Evolutionary conservation across 73 alveolate genomes (phyloP).

Genomic region (Breviolum minutum): DNA sequence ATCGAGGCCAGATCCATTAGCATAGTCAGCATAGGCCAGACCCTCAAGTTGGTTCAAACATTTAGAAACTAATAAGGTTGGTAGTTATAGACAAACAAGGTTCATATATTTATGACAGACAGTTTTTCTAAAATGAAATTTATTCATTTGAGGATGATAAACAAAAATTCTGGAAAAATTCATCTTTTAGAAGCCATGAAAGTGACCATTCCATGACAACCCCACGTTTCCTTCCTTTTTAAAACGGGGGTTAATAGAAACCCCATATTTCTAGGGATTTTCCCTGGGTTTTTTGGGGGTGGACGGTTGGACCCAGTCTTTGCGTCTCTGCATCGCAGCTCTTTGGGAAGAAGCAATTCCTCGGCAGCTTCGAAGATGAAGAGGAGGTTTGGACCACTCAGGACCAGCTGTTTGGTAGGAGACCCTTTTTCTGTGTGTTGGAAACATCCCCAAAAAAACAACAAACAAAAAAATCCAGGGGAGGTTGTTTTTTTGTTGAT

Average conservation of each 20-base stretch:
- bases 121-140: background rate
- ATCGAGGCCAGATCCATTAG: conserved; percentile 39
- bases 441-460: background rate
- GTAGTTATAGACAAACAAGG: background rate
- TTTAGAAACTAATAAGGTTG: background rate
- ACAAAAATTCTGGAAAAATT: too few species aligned
- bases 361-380: conserved; percentile 71
- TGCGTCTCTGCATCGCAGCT: background rate
- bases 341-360: conserved; percentile 63
- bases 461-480: background rate
- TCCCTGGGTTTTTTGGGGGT: too few species aligned
- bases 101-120: background rate
- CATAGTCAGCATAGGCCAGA: too few species aligned
- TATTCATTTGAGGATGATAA: too few species aligned
- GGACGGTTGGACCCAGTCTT: too few species aligned
- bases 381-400: conserved; percentile 23
- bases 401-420: background rate
- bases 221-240: too few species aligned
- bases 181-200: background rate
- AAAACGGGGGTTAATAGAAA: too few species aligned
- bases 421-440: too few species aligned
- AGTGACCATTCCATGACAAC: too few species aligned
- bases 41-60: too few species aligned
- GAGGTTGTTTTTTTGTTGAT: background rate
- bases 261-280: too few species aligned